A percentile compares a stretch with the other conserved stretches of the same genome.
These are phyloP conservation scores for Hypoxylon rickii DNA, from an alignment of 495 filamentous ascomycete species.

Conservation along the genomic window DNA sequence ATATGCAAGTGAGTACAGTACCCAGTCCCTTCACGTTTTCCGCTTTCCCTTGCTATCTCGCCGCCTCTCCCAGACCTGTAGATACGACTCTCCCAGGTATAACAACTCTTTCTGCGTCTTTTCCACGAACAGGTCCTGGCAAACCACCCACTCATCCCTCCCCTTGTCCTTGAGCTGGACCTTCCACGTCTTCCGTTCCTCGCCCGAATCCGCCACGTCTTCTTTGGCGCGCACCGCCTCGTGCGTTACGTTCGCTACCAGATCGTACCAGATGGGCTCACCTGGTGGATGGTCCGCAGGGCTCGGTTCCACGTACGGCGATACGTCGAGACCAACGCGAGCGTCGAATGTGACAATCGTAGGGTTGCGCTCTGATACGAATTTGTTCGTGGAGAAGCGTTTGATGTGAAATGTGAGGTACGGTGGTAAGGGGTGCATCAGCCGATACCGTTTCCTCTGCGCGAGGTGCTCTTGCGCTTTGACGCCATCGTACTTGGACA, in stretches of 20 bases:
- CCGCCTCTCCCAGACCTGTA: constrained; percentile 96
- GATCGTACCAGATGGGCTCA: constrained; percentile 93
- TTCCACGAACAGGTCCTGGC: constrained; percentile 94
- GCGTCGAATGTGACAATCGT: constrained; percentile 96
- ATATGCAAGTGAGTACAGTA: neutral
- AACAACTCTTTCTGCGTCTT: constrained; percentile 81
- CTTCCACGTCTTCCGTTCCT: constrained; percentile 83
- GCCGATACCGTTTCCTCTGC: constrained; percentile 82
- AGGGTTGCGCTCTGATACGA: constrained; percentile 92
- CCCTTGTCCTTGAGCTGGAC: constrained; percentile 65
- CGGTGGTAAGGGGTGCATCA: constrained; percentile 90
- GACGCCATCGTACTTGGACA: constrained; percentile 92
- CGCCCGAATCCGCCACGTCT: constrained; percentile 78
- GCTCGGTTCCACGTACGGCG: constrained; percentile 73
- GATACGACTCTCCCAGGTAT: constrained; percentile 88
- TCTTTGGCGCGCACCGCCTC: constrained; percentile 77
- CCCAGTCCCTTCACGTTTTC: constrained; percentile 22
- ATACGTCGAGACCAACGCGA: constrained; percentile 75
- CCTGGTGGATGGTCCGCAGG: constrained; percentile 60
- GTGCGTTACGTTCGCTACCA: constrained; percentile 94
- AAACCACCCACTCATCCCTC: constrained; percentile 83
- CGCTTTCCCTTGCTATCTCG: constrained; percentile 36
- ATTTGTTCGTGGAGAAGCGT: constrained; percentile 94
- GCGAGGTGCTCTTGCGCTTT: constrained; percentile 85
- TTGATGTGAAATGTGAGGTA: constrained; percentile 96